Evolutionary conservation across 2,329 filamentous ascomycete species (phyloP).

Genomic region (Calonectria ilicicola): DNA sequence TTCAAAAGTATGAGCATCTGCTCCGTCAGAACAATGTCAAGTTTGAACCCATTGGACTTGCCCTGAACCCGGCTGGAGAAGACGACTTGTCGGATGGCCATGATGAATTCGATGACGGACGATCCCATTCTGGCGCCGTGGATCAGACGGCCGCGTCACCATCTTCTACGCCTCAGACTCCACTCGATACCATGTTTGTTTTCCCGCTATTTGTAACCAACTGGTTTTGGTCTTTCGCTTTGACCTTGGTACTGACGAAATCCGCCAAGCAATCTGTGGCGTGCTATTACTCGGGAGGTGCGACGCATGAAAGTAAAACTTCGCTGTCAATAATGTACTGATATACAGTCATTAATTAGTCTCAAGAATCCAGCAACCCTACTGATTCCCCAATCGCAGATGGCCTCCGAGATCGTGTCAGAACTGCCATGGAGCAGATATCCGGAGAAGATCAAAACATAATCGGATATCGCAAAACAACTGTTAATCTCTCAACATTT

Average conservation of each 20-base stretch:
- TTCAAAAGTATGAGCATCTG: constrained; percentile 68
- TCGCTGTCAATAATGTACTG: background rate
- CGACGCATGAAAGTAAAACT: background rate
- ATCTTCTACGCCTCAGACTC: background rate
- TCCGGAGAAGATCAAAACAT: constrained; percentile 60
- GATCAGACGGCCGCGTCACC: background rate
- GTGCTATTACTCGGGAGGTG: background rate
- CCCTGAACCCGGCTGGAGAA: background rate
- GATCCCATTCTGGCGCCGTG: background rate
- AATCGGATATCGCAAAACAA: constrained; percentile 58
- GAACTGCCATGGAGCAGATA: constrained; percentile 42
- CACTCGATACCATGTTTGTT: background rate
- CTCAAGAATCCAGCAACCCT: background rate
- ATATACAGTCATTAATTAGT: background rate
- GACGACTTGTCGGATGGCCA: background rate
- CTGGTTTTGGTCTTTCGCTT: background rate
- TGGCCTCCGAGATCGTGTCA: constrained; percentile 47
- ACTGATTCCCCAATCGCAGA: background rate
- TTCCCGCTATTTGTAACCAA: background rate
- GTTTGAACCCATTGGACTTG: constrained; percentile 60
- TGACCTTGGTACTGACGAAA: background rate
- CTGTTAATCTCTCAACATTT: constrained; percentile 58
- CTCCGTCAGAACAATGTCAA: constrained; percentile 65
- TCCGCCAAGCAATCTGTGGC: background rate
- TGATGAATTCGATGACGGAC: background rate